phyloP scores from a whole-genome alignment of 108 stramenopile species.

The Fragilaria radians region DNA sequence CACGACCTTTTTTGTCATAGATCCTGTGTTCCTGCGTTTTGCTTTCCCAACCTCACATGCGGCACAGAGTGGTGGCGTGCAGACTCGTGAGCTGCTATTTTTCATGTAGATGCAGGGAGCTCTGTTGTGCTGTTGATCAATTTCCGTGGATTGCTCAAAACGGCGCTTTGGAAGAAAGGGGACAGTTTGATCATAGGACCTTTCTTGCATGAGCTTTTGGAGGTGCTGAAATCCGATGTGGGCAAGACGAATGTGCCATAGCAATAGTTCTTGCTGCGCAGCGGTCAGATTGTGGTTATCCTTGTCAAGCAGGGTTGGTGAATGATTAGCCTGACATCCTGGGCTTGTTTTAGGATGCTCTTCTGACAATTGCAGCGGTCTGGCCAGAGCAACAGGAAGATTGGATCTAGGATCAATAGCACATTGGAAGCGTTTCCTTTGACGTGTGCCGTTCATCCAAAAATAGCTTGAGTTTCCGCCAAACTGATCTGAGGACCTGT shows the following conservation, averaged over 20 bases:
- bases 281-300: conserved; percentile 13
- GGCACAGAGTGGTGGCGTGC: conserved; percentile 1
- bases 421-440: neutral
- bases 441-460: neutral
- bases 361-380: neutral
- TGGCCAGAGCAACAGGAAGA: conserved; percentile 1
- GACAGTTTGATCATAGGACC: too few species aligned
- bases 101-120: neutral
- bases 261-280: conserved; percentile 9
- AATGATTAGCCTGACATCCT: too few species aligned
- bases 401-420: neutral
- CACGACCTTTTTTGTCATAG: neutral
- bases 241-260: conserved; percentile 22
- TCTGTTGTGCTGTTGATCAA: too few species aligned
- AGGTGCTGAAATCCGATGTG: conserved; percentile 11
- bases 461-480: conserved; percentile 2
- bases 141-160: too few species aligned
- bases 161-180: too few species aligned
- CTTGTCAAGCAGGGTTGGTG: neutral
- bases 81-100: neutral
- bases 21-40: neutral
- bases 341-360: neutral
- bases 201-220: neutral
- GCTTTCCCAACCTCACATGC: neutral
- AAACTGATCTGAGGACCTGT: neutral